A percentile compares a stretch with the other conserved stretches of the same genome.
phyloP scores from a whole-genome alignment of 345 rosid species.

The Durio zibethinus region DNA sequence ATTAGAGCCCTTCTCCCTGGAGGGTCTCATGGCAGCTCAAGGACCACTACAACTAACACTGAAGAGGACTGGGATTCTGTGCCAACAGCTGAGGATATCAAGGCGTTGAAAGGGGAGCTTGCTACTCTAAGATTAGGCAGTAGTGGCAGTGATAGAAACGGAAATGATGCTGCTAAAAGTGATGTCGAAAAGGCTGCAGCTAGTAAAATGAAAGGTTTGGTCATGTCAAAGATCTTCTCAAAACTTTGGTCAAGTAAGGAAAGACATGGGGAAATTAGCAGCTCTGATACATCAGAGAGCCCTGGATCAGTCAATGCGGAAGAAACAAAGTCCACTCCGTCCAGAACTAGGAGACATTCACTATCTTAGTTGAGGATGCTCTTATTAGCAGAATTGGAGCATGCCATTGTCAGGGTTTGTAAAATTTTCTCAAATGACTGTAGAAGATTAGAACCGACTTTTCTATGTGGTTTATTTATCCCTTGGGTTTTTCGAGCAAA shows the following conservation, averaged over 20 bases:
- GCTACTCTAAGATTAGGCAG: constrained; percentile 39
- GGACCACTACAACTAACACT: constrained; percentile 70
- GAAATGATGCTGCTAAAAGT: constrained; percentile 25
- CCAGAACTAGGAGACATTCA: constrained; percentile 67
- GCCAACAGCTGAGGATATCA: constrained; percentile 66
- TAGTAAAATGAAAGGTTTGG: constrained; percentile 52
- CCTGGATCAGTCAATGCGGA: constrained; percentile 60
- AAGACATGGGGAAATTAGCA: constrained; percentile 53
- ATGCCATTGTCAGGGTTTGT: constrained; percentile 23
- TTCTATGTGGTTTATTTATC: constrained; percentile 19
- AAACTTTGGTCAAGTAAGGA: constrained; percentile 67
- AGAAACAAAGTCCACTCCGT: constrained; percentile 70
- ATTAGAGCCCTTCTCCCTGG: constrained; percentile 44
- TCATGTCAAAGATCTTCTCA: constrained; percentile 50
- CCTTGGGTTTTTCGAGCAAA: constrained; percentile 12
- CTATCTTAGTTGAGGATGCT: constrained; percentile 29
- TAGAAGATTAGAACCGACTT: constrained; percentile 31
- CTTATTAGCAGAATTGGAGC: not conserved
- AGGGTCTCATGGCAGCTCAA: constrained; percentile 80
- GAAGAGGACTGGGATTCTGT: constrained; percentile 92
- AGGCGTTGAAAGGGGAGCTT: constrained; percentile 67
- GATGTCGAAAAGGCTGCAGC: constrained; percentile 38
- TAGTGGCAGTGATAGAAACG: constrained; percentile 21
- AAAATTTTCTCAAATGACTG: constrained; percentile 27
- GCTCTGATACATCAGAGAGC: constrained; percentile 67